A percentile compares a stretch with the other conserved stretches of the same genome.
phyloP scores from a whole-genome alignment of 495 filamentous ascomycete genomes.

The Clohesyomyces aquaticus region DNA sequence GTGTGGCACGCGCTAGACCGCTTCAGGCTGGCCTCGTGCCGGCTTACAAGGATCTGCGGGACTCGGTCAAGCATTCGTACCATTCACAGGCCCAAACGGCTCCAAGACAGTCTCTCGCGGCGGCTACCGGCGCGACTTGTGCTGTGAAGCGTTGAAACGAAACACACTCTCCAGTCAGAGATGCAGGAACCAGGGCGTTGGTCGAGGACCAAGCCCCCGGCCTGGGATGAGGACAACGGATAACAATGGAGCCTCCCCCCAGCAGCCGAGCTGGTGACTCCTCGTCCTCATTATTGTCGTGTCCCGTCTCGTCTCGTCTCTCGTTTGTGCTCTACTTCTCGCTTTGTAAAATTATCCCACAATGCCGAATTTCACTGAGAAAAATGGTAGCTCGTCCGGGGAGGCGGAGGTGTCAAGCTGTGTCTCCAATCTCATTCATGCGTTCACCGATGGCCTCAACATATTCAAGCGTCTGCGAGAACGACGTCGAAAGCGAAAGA shows the following conservation, averaged over 20 bases:
- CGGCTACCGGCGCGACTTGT: constrained; percentile 30
- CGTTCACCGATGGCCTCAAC: constrained; percentile 40
- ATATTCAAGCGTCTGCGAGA: constrained; percentile 40
- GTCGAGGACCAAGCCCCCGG: constrained; percentile 4
- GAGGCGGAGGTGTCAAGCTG: constrained; percentile 27
- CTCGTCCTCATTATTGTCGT: too few relatives aligned
- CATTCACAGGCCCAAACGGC: constrained; percentile 22
- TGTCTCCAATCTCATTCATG: constrained; percentile 37
- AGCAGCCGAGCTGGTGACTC: constrained; percentile 27
- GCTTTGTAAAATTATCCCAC: neutral
- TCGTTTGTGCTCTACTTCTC: constrained; percentile 12
- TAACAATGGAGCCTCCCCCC: constrained; percentile 31
- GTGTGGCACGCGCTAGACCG: constrained; percentile 10
- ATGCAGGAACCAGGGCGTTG: constrained; percentile 36
- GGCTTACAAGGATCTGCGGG: neutral
- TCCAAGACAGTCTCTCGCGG: constrained; percentile 24
- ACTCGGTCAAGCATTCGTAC: constrained; percentile 7
- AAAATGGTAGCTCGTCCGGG: neutral
- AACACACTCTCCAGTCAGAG: constrained; percentile 27
- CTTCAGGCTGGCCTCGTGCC: constrained; percentile 7
- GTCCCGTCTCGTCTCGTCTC: neutral
- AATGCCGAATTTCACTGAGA: constrained; percentile 8
- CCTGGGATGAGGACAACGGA: constrained; percentile 22
- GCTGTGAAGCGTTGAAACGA: constrained; percentile 18
- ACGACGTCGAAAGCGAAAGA: constrained; percentile 38